phyloP scores from a whole-genome alignment of 2,329 filamentous ascomycete species.

The Zymoseptoria passerinii region DNA sequence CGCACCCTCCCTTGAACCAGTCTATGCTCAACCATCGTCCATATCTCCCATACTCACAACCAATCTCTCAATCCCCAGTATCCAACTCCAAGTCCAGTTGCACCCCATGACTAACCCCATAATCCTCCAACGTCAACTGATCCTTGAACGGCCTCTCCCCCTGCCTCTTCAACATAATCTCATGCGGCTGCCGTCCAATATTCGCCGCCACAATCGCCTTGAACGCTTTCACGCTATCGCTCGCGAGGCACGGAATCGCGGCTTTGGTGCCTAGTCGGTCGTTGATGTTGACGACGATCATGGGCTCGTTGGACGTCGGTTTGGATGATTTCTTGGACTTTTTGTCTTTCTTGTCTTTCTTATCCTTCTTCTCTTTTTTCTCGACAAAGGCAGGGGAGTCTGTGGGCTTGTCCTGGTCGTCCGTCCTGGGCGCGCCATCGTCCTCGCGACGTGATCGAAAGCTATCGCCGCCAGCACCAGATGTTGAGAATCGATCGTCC shows the following conservation, averaged over 20 bases:
- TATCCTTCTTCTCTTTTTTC: constrained; percentile 14
- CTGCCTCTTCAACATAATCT: constrained; percentile 87
- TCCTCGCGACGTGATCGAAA: constrained; percentile 25
- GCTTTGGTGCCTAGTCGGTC: constrained; percentile 95
- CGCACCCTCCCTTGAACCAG: background rate
- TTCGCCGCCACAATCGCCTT: constrained; percentile 85
- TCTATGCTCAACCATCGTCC: background rate
- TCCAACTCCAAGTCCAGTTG: constrained; percentile 42
- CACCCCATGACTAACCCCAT: constrained; percentile 88
- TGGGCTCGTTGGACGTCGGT: constrained; percentile 53
- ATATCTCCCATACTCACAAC: background rate
- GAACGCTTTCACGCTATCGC: constrained; percentile 75
- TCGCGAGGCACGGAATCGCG: constrained; percentile 78
- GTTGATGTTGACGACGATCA: constrained; percentile 92
- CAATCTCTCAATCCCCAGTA: constrained; percentile 30
- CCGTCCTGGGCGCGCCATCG: background rate
- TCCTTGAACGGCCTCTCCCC: constrained; percentile 93
- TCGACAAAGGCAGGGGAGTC: constrained; percentile 1
- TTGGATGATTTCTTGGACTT: constrained; percentile 15
- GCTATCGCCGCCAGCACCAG: constrained; percentile 31
- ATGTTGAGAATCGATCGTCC: constrained; percentile 10
- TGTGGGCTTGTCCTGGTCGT: constrained; percentile 1
- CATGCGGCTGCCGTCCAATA: constrained; percentile 80
- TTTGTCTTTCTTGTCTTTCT: constrained; percentile 23
- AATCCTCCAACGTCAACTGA: constrained; percentile 76